These are phyloP conservation scores for Phaeosphaeriaceae sp. DNA, from an alignment of 2,329 filamentous ascomycete genomes.

Conservation along the genomic window DNA sequence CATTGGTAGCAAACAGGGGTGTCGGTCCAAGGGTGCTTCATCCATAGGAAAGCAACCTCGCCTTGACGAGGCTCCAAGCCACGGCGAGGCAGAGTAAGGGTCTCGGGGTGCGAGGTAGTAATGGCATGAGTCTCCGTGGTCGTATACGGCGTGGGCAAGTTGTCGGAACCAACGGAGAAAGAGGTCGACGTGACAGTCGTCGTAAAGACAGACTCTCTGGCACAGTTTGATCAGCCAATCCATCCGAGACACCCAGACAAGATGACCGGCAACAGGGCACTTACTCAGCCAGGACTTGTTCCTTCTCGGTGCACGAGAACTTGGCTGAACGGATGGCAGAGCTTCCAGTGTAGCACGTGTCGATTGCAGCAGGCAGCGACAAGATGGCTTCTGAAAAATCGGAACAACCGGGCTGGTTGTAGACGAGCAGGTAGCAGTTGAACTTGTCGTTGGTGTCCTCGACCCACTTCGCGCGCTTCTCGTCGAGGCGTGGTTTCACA, in stretches of 20 bases:
- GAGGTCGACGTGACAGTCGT: constrained; percentile 10
- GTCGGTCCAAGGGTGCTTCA: constrained; percentile 33
- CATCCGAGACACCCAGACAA: background rate
- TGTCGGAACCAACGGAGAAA: constrained; percentile 20
- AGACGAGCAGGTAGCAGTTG: constrained; percentile 21
- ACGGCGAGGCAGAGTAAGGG: background rate
- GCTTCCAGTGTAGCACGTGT: constrained; percentile 7
- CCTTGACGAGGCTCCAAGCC: constrained; percentile 5
- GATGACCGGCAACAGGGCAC: background rate
- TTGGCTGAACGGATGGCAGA: constrained; percentile 15
- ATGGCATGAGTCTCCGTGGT: background rate
- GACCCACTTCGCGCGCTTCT: constrained; percentile 23
- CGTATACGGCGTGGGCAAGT: constrained; percentile 8
- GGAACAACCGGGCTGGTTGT: constrained; percentile 14
- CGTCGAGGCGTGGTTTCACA: constrained; percentile 20
- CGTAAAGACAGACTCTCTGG: constrained; percentile 3
- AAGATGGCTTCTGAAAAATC: background rate
- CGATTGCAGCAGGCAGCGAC: constrained; percentile 12
- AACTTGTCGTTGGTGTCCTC: constrained; percentile 16
- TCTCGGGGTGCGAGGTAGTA: background rate
- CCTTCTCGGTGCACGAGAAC: constrained; percentile 19
- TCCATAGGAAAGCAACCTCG: constrained; percentile 25
- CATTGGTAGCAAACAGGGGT: constrained; percentile 32
- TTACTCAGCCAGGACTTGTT: background rate
- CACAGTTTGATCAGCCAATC: background rate